Base-by-base conservation (phyloP, 306 rosid species). In the Cucurbita maxima region DNA sequence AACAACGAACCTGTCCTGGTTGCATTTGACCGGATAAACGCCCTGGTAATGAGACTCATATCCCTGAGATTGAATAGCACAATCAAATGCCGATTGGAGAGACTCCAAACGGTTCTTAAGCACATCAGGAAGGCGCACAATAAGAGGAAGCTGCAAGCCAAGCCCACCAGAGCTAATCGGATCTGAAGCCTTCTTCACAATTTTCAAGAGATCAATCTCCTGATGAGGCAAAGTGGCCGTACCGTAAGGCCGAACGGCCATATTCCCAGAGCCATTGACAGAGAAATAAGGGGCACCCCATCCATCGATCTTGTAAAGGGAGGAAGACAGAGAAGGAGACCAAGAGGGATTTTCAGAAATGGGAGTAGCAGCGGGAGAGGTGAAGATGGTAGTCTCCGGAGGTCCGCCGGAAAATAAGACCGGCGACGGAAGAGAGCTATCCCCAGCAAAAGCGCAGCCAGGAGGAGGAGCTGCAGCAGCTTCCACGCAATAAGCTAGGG, bases 1-100 rank as follows among this genome's bases (percentile, higher is more conserved):
- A 13, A 90, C 94, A 1, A 93, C 84, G 71, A 88, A 93, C 71
- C 94, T 83, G 81, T 94, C 95, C 85, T 90, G 98, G 73, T 94
- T 94, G 75, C 96, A 89, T 55, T 90, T 94, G 38, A 89, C 98
- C 0, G 97, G 98, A 69, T 80, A 94, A 58, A 94, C 97, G 0
- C 99, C 99, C 82, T 91, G 99, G 77, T 94, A 94, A 74, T 84
- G 96, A 53, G 91, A 82, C 3, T 61, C 87, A 22, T 85, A 94
- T 2, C 83, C 90, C n/a, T 80, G 87, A 5, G 88, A 81, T 4
- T 82, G 82, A 76, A 94, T 84, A 13, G 98, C 98, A 4, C 45
- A 63, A 0, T 86, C 88, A 58, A 94, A 94, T 1, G 98, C 92
- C 4, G 82, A 76, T 9, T 94, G 89, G 56, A 90, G 90, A 3